These are phyloP conservation scores for Entamoeba histolytica DNA, from an alignment of 208 protist genomes.

Conservation along the genomic window DNA sequence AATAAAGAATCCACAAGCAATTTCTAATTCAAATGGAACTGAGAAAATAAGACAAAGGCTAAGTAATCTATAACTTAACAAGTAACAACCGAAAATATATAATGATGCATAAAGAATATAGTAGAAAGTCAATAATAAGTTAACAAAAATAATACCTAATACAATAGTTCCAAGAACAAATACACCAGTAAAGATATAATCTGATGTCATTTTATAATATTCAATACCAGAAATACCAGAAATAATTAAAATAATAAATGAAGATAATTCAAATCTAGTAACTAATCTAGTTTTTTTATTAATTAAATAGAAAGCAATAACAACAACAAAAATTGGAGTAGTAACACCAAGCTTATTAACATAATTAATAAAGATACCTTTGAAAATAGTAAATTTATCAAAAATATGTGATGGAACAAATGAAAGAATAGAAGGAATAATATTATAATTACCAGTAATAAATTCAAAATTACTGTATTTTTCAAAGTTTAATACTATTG, in stretches of 20 bases:
- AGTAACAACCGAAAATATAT: not conserved
- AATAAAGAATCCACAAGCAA: not conserved
- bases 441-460: not conserved
- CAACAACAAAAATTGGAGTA: not conserved
- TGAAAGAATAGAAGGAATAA: not conserved
- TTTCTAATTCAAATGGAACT: not conserved
- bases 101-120: not conserved
- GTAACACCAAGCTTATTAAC: not conserved
- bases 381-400: not conserved
- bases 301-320: not conserved
- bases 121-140: not conserved
- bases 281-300: not conserved
- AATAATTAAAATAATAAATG: not conserved
- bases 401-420: not conserved
- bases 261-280: not conserved
- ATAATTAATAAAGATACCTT: not conserved
- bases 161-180: not conserved
- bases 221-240: not conserved
- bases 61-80: not conserved
- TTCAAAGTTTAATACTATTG: no score
- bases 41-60: not conserved
- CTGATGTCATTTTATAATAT: not conserved
- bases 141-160: not conserved
- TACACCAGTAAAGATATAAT: not conserved
- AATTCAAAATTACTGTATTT: not conserved